phyloP scores from a whole-genome alignment of 208 protist genomes.

The Trypanosoma lewisi region DNA sequence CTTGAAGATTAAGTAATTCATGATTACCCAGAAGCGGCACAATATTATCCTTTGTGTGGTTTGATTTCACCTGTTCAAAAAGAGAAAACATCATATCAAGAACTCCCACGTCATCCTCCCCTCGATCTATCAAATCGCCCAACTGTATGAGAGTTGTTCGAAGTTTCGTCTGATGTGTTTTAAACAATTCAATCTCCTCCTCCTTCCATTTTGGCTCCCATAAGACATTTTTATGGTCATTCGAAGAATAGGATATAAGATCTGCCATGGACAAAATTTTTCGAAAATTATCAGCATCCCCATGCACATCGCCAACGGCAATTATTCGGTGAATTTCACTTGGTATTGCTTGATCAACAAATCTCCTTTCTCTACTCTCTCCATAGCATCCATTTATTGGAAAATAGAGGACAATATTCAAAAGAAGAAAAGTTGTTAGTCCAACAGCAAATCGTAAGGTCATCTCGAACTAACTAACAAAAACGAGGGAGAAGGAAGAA shows the following conservation, averaged over 20 bases:
- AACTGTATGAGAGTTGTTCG: slow-evolving; percentile 72
- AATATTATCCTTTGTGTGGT: slow-evolving; percentile 44
- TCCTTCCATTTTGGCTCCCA: slow-evolving; percentile 27
- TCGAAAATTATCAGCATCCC: slow-evolving; percentile 61
- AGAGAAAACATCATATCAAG: slow-evolving; percentile 54
- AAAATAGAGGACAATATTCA: background rate
- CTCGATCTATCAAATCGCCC: slow-evolving; percentile 83
- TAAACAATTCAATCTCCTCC: slow-evolving; percentile 16
- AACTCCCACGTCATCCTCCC: slow-evolving; percentile 46
- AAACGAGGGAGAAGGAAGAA: too few relatives aligned
- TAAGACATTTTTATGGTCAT: slow-evolving; percentile 13
- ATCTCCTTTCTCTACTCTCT: slow-evolving; percentile 56
- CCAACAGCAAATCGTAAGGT: too few relatives aligned
- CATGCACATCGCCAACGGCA: slow-evolving; percentile 73
- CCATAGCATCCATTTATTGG: background rate
- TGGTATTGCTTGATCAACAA: slow-evolving; percentile 6
- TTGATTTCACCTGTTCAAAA: slow-evolving; percentile 38
- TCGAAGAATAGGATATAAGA: slow-evolving; percentile 27
- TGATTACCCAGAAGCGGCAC: slow-evolving; percentile 85
- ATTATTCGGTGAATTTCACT: slow-evolving; percentile 59
- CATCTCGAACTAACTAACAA: too few relatives aligned
- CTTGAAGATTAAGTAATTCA: slow-evolving; percentile 82
- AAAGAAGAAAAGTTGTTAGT: too few relatives aligned
- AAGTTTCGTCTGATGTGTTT: slow-evolving; percentile 17
- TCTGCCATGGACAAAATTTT: slow-evolving; percentile 44